These are phyloP conservation scores for Teunomyces aglyptinius DNA, from an alignment of 805 yeast genomes.

Conservation along the genomic window DNA sequence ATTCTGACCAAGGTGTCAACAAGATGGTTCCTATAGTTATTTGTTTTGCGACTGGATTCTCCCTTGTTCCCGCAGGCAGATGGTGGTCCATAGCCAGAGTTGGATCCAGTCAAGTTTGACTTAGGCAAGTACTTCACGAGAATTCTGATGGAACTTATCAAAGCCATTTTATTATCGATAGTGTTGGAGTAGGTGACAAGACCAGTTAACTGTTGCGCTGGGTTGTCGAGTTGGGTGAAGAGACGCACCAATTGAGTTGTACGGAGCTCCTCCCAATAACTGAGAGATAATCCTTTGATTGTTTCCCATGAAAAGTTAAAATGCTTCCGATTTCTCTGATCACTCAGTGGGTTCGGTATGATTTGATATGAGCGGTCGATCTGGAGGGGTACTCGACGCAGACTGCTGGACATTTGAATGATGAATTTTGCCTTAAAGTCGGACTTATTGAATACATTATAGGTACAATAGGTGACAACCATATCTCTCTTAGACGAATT, in stretches of 20 bases:
- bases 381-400: constrained; percentile 21
- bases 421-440: constrained; percentile 71
- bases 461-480: constrained; percentile 59
- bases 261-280: constrained; percentile 60
- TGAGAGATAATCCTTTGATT: constrained; percentile 13
- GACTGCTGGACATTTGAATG: constrained; percentile 17
- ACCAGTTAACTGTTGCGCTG: constrained; percentile 58
- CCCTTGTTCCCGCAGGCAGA: constrained; percentile 28
- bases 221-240: constrained; percentile 50
- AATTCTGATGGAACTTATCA: constrained; percentile 26
- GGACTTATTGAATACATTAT: constrained; percentile 68
- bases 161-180: constrained; percentile 20
- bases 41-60: constrained; percentile 23
- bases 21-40: constrained; percentile 48
- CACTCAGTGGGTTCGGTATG: constrained; percentile 11
- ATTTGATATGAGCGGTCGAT: constrained; percentile 35
- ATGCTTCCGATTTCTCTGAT: neutral
- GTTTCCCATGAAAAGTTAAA: constrained; percentile 6
- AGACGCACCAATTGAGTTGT: constrained; percentile 58
- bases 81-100: constrained; percentile 30
- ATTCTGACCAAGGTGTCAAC: constrained; percentile 50
- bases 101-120: constrained; percentile 47
- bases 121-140: constrained; percentile 46
- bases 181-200: constrained; percentile 47
- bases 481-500: constrained; percentile 22